Evolutionary conservation across 352 stramenopile species (phyloP).

Genomic region (Lagenidium giganteum): DNA sequence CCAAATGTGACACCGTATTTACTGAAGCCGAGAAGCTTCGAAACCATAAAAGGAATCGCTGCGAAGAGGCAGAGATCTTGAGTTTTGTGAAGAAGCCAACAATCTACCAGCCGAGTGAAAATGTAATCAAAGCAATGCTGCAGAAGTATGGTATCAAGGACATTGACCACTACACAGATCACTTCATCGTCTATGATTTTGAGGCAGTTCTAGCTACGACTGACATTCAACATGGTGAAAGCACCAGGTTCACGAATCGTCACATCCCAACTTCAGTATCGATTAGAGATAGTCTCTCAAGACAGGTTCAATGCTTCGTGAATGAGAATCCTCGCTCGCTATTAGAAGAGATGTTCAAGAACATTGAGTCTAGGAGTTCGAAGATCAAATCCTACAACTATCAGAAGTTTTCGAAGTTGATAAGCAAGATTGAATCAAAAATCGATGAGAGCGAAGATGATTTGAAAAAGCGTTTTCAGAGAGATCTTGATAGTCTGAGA

Average conservation of each 20-base stretch:
- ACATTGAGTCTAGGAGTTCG: background rate
- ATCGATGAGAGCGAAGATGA: background rate
- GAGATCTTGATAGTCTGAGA: background rate
- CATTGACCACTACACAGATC: background rate
- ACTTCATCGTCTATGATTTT: slow-evolving; percentile 7
- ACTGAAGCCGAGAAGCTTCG: slow-evolving; percentile 2
- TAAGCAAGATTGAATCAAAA: background rate
- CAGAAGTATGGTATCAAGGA: background rate
- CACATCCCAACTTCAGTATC: background rate
- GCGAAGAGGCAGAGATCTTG: background rate
- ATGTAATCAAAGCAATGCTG: background rate
- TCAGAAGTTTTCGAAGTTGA: background rate
- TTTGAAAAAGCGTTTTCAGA: background rate
- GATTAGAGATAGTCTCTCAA: background rate
- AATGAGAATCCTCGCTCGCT: background rate
- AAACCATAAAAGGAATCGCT: slow-evolving; percentile 17
- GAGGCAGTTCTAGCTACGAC: background rate
- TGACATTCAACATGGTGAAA: background rate
- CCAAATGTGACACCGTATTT: slow-evolving; percentile 13
- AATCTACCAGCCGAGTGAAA: background rate
- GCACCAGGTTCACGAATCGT: background rate
- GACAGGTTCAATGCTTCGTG: background rate
- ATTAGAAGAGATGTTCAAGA: background rate
- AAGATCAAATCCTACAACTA: background rate
- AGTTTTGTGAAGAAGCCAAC: slow-evolving; percentile 2